Evolutionary conservation across 2,329 filamentous ascomycete species (phyloP).

Genomic region (Neonectria hederae): DNA sequence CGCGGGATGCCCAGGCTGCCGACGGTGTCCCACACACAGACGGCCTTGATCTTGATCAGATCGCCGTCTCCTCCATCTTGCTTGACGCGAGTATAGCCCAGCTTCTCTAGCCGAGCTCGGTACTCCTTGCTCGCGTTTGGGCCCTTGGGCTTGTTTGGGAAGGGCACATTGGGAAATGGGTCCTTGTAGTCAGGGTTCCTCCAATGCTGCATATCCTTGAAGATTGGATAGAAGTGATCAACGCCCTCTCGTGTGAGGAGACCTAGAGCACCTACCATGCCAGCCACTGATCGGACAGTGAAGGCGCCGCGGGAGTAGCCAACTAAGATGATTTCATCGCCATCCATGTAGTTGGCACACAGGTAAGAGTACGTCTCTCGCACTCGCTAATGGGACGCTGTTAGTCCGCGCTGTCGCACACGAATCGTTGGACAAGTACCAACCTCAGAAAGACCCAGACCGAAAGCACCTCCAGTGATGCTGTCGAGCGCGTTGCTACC

Average conservation of each 20-base stretch:
- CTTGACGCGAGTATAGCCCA: conserved; percentile 55
- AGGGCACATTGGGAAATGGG: conserved; percentile 57
- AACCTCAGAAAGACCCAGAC: conserved; percentile 63
- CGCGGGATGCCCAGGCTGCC: conserved; percentile 57
- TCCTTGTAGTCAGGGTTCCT: conserved; percentile 56
- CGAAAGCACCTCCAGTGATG: conserved; percentile 64
- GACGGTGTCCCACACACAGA: conserved; percentile 60
- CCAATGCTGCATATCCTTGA: conserved; percentile 67
- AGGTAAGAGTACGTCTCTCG: conserved; percentile 71
- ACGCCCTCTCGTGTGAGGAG: conserved; percentile 63
- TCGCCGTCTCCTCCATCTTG: conserved; percentile 51
- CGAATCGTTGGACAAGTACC: conserved; percentile 18
- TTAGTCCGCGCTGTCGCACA: conserved; percentile 13
- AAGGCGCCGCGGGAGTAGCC: conserved; percentile 69
- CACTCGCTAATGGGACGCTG: conserved; percentile 53
- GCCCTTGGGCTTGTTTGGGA: conserved; percentile 60
- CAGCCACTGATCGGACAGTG: conserved; percentile 65
- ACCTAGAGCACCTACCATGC: conserved; percentile 61
- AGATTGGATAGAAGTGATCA: conserved; percentile 64
- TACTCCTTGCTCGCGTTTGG: conserved; percentile 54
- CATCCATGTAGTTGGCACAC: conserved; percentile 68
- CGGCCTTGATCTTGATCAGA: conserved; percentile 56
- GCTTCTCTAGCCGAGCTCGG: conserved; percentile 54
- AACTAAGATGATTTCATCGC: conserved; percentile 65
- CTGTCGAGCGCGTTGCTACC: conserved; percentile 59